Conservation (phyloP, 768 basidiomycete genomes). For the Collybia nuda region DNA sequence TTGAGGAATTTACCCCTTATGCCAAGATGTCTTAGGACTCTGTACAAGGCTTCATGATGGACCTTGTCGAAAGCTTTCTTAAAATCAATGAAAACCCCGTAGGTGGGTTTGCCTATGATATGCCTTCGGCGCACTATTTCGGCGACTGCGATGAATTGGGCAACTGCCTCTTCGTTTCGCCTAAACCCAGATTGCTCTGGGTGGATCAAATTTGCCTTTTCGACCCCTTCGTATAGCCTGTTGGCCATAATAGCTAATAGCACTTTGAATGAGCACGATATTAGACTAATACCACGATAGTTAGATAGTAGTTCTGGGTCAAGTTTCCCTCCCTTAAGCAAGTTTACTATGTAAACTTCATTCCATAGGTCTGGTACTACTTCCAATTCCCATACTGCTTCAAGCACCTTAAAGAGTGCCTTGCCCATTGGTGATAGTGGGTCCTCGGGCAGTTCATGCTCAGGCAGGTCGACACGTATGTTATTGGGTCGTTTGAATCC, state of each 20-base stretch:
- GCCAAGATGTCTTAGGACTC: not conserved
- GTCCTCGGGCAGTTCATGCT: not conserved
- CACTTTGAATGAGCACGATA: not conserved
- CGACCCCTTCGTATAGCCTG: not conserved
- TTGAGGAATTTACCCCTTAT: not conserved
- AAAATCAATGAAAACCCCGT: not conserved
- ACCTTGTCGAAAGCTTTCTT: not conserved
- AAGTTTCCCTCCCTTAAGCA: not conserved
- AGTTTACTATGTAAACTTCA: not conserved
- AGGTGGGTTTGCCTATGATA: not conserved
- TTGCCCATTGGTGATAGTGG: not conserved
- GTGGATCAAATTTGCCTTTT: not conserved
- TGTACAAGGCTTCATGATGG: not conserved
- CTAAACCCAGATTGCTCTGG: not conserved
- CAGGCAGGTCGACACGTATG: not conserved
- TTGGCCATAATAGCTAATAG: not conserved
- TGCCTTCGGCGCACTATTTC: not conserved
- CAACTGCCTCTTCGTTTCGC: not conserved
- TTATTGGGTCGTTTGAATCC: not conserved
- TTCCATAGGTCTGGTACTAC: not conserved
- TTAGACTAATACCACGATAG: not conserved
- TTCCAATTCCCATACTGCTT: not conserved
- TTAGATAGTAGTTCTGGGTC: not conserved
- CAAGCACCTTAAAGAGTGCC: not conserved
- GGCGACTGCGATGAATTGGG: not conserved